A percentile compares a stretch with the other conserved stretches of the same genome.
Conservation (phyloP, 495 filamentous ascomycete species). For the Aspergillus coremiiformis region DNA sequence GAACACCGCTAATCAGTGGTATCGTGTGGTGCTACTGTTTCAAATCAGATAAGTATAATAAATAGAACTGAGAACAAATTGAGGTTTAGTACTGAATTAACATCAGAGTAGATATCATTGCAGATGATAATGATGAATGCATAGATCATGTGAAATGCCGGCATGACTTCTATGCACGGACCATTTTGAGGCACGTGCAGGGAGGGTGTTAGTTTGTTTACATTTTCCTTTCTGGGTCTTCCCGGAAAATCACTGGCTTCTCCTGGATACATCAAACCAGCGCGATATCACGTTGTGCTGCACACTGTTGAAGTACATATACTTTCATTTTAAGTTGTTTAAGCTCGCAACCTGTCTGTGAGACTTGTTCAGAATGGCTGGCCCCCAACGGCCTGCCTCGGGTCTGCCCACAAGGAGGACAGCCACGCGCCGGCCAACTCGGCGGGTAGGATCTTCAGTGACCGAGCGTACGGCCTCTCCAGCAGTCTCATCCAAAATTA, state of each 20-base stretch:
- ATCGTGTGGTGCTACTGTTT: too few species aligned
- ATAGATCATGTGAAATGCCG: constrained; percentile 33
- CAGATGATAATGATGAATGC: constrained; percentile 8
- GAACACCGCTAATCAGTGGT: neutral
- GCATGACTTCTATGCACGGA: constrained; percentile 17
- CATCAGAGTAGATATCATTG: neutral
- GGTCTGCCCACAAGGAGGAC: constrained; percentile 46
- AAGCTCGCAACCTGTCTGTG: neutral
- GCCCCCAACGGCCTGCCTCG: constrained; percentile 45
- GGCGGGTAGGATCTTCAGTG: constrained; percentile 26
- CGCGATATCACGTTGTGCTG: neutral
- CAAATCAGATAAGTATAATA: too few species aligned
- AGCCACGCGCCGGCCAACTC: constrained; percentile 50
- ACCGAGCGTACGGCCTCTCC: constrained; percentile 53
- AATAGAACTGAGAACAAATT: neutral
- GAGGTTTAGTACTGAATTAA: neutral
- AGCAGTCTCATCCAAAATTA: constrained; percentile 48
- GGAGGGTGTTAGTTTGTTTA: constrained; percentile 32
- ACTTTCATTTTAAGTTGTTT: neutral
- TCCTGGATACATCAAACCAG: neutral
- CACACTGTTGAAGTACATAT: neutral
- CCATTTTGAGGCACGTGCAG: constrained; percentile 14
- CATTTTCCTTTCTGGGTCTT: constrained; percentile 30
- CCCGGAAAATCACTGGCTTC: constrained; percentile 17
- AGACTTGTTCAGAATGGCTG: constrained; percentile 39